These are phyloP conservation scores for Fusarium sublunatum DNA, from an alignment of 2,329 filamentous ascomycete genomes.

Conservation along the genomic window DNA sequence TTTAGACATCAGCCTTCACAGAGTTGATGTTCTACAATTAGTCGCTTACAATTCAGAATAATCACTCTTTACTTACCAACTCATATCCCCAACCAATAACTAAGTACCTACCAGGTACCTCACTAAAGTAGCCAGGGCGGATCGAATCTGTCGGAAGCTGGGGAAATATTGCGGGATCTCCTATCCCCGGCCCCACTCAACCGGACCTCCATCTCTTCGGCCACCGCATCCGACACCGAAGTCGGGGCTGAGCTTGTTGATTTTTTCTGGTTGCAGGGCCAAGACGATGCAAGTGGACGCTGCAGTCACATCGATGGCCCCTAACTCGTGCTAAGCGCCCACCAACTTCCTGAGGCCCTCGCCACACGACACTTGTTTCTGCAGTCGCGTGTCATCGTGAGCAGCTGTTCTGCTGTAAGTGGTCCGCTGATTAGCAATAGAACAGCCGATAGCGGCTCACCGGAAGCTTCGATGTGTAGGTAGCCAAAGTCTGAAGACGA, in stretches of 20 bases:
- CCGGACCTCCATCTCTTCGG: constrained; percentile 11
- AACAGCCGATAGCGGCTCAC: constrained; percentile 15
- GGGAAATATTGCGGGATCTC: constrained; percentile 31
- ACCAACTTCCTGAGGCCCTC: constrained; percentile 32
- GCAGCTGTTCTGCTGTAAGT: constrained; percentile 14
- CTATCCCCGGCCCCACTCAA: constrained; percentile 26
- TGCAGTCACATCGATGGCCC: constrained; percentile 20
- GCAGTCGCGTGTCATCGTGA: constrained; percentile 21
- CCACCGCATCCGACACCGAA: constrained; percentile 29
- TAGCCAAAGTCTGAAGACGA: not conserved
- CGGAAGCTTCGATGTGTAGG: not conserved
- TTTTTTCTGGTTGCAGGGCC: constrained; percentile 34
- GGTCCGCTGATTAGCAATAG: constrained; percentile 12
- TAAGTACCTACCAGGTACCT: not conserved
- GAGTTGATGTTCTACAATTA: no score
- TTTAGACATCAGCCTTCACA: no score
- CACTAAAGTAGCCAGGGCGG: not conserved
- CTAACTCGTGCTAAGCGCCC: constrained; percentile 19
- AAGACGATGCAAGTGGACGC: constrained; percentile 36
- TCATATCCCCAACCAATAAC: not conserved
- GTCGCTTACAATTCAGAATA: not conserved
- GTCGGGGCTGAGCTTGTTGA: constrained; percentile 8
- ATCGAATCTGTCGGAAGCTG: constrained; percentile 4
- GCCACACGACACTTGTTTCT: constrained; percentile 23
- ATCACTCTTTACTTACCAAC: not conserved